Conservation (phyloP, 371 early-diverging fungal genomes). For the Dichotomocladium elegans region DNA sequence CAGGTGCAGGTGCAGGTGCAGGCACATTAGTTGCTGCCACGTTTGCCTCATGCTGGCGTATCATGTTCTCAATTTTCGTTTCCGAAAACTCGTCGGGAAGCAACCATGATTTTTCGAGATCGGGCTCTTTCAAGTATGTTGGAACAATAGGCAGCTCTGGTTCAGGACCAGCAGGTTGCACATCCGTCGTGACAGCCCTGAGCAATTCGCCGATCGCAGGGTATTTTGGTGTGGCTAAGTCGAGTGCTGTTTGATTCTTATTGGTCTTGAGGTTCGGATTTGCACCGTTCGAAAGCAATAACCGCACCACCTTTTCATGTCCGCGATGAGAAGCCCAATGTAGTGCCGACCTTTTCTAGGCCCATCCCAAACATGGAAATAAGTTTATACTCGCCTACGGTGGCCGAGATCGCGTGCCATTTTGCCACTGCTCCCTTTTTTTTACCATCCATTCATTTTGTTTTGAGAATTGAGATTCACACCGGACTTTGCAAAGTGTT, state of each 20-base stretch:
- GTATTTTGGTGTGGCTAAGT: constrained; percentile 54
- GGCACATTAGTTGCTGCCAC: constrained; percentile 4
- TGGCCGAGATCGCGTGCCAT: no score
- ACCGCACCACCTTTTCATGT: constrained; percentile 48
- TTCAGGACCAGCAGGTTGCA: constrained; percentile 21
- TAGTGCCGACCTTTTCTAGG: constrained; percentile 56
- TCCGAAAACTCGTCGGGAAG: constrained; percentile 64
- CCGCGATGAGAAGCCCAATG: constrained; percentile 72
- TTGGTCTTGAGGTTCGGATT: constrained; percentile 44
- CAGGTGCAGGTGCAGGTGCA: background rate
- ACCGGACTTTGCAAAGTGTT: constrained; percentile 54
- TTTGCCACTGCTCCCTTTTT: no score
- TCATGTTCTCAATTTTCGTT: constrained; percentile 31
- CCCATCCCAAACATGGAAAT: background rate
- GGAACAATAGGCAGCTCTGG: constrained; percentile 56
- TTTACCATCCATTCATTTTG: constrained; percentile 69
- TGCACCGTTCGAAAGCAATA: constrained; percentile 57
- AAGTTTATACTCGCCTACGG: background rate
- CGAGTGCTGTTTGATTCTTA: constrained; percentile 57
- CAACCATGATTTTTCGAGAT: constrained; percentile 69
- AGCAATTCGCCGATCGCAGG: constrained; percentile 37
- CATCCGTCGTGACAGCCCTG: constrained; percentile 11
- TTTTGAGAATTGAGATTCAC: constrained; percentile 63
- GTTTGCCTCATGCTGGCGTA: constrained; percentile 22
- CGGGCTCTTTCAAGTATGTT: constrained; percentile 66